Percentiles rank a stretch among this genome's conserved stretches.
Evolutionary conservation across 2,329 filamentous ascomycete species (phyloP).

Genomic region (Stromatinia cepivora): DNA sequence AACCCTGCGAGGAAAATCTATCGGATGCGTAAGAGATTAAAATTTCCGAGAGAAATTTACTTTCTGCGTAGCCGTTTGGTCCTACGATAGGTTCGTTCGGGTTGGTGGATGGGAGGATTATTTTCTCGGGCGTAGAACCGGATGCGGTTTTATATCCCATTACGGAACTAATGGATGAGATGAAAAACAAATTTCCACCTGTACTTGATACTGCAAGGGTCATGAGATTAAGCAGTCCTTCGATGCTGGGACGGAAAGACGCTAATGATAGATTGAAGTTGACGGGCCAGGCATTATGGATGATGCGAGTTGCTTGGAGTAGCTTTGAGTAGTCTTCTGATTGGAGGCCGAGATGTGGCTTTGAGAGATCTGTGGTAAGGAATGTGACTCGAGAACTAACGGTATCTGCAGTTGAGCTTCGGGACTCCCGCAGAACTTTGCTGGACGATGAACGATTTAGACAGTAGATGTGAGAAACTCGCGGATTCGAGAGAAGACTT

Average conservation of each 20-base stretch:
- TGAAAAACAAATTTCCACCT: conserved; percentile 33
- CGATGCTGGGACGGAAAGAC: conserved; percentile 42
- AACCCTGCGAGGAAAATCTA: conserved; percentile 41
- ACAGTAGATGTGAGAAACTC: background rate
- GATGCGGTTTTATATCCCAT: conserved; percentile 39
- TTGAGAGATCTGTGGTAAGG: background rate
- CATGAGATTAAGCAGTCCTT: conserved; percentile 44
- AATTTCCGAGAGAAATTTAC: conserved; percentile 37
- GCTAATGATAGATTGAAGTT: conserved; percentile 34
- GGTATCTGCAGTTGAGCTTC: background rate
- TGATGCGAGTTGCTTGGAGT: conserved; percentile 33
- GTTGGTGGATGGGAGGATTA: background rate
- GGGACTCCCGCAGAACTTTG: too few relatives aligned
- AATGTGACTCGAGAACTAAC: conserved; percentile 2
- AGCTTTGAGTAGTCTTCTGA: conserved; percentile 40
- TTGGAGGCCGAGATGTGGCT: background rate
- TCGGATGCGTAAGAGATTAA: conserved; percentile 47
- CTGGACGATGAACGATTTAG: background rate
- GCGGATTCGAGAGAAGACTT: background rate
- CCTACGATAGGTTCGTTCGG: background rate
- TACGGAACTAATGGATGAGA: conserved; percentile 35
- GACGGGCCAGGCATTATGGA: conserved; percentile 1
- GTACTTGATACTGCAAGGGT: conserved; percentile 21
- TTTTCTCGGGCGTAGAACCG: conserved; percentile 10
- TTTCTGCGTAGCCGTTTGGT: conserved; percentile 35